These are phyloP conservation scores for Fusarium sublunatum DNA, from an alignment of 2,329 filamentous ascomycete species.

Conservation along the genomic window DNA sequence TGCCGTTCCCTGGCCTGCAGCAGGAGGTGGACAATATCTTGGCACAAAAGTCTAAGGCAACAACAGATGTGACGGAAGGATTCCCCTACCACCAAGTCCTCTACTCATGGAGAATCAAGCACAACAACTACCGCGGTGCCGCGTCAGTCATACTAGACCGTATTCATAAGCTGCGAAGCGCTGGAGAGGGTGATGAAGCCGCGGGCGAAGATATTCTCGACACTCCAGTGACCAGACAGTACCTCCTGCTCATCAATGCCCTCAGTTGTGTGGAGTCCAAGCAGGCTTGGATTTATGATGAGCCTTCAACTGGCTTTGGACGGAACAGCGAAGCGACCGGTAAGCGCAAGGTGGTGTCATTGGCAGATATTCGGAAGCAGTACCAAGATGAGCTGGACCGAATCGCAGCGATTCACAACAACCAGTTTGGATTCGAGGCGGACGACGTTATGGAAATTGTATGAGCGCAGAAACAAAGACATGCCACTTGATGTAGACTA, in stretches of 20 bases:
- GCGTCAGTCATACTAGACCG: slow-evolving; percentile 72
- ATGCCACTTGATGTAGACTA: slow-evolving; percentile 40
- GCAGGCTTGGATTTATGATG: slow-evolving; percentile 80
- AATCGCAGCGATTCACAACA: slow-evolving; percentile 86
- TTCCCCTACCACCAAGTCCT: slow-evolving; percentile 92
- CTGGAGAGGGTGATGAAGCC: slow-evolving; percentile 69
- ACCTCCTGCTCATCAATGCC: slow-evolving; percentile 92
- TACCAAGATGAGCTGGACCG: slow-evolving; percentile 92
- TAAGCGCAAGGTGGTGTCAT: slow-evolving; percentile 82
- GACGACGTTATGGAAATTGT: slow-evolving; percentile 66
- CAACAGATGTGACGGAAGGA: slow-evolving; percentile 71
- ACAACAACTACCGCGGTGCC: slow-evolving; percentile 86
- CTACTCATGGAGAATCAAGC: slow-evolving; percentile 88
- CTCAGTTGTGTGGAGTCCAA: slow-evolving; percentile 84
- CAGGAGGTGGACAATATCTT: slow-evolving; percentile 84
- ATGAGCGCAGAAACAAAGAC: slow-evolving; percentile 42
- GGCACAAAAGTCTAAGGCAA: slow-evolving; percentile 74
- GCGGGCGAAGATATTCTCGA: slow-evolving; percentile 67
- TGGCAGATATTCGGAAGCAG: slow-evolving; percentile 86
- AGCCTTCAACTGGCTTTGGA: slow-evolving; percentile 42
- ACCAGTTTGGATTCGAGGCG: slow-evolving; percentile 81
- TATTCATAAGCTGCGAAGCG: slow-evolving; percentile 69
- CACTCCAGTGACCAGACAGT: slow-evolving; percentile 76
- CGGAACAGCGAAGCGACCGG: slow-evolving; percentile 41
- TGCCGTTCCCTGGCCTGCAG: slow-evolving; percentile 83